Percentiles rank a stretch among this genome's conserved stretches.
Evolutionary conservation across 768 basidiomycete species (phyloP).

Genomic region (Amanita inopinata): DNA sequence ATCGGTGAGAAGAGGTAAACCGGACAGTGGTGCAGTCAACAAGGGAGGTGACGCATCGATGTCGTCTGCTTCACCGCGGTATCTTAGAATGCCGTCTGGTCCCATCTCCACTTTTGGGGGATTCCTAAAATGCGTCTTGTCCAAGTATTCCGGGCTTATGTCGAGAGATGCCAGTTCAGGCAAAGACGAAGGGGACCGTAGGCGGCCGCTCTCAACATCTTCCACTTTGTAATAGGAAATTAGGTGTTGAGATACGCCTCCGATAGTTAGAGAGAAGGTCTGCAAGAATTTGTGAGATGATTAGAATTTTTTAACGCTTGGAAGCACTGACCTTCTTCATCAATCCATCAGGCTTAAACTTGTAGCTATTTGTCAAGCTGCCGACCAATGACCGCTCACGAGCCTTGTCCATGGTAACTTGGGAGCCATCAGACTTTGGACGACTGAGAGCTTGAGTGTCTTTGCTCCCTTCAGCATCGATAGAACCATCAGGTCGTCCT

Average conservation of each 20-base stretch:
- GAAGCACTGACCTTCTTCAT: conserved; percentile 81
- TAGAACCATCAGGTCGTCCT: conserved; percentile 29
- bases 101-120: conserved; percentile 85
- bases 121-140: conserved; percentile 85
- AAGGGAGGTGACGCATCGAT: conserved; percentile 35
- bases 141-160: conserved; percentile 81
- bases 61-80: conserved; percentile 79
- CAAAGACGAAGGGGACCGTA: conserved; percentile 80
- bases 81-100: conserved; percentile 71
- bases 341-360: conserved; percentile 87
- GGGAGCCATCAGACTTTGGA: conserved; percentile 39
- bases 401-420: conserved; percentile 52
- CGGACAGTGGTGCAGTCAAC: conserved; percentile 31
- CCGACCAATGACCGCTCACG: conserved; percentile 80
- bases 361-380: conserved; percentile 86
- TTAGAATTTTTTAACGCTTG: conserved; percentile 2
- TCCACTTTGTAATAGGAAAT: conserved; percentile 93
- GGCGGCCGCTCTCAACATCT: conserved; percentile 82
- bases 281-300: conserved; percentile 21
- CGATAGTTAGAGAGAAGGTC: conserved; percentile 88
- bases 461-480: conserved; percentile 20
- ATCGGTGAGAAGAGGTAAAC: conserved; percentile 40
- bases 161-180: conserved; percentile 82
- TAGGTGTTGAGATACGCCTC: conserved; percentile 81
- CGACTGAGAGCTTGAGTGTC: conserved; percentile 49